Evolutionary conservation across 768 basidiomycete genomes (phyloP).

Genomic region (Megacollybia marginata): DNA sequence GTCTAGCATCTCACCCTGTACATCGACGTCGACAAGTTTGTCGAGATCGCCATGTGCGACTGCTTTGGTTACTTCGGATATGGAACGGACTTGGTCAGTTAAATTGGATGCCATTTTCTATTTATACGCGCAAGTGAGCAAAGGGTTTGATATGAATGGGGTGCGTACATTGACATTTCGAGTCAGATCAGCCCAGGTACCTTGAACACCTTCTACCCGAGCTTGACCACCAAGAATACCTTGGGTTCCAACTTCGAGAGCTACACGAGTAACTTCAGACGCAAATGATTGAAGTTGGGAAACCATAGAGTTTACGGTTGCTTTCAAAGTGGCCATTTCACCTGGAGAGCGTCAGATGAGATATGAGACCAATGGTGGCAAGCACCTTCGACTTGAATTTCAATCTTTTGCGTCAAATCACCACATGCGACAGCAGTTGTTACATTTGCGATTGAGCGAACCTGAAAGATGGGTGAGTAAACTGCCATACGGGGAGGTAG

Average conservation of each 20-base stretch:
- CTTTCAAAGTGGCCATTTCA: constrained; percentile 81
- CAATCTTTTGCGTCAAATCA: constrained; percentile 88
- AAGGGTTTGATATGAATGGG: neutral
- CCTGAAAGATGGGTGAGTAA: constrained; percentile 27
- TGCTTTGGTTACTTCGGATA: constrained; percentile 85
- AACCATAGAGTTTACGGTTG: constrained; percentile 92
- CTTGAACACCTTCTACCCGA: constrained; percentile 83
- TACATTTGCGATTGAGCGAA: constrained; percentile 77
- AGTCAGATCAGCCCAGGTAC: constrained; percentile 89
- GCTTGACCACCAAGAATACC: constrained; percentile 91
- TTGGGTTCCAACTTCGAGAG: constrained; percentile 84
- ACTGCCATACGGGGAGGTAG: neutral
- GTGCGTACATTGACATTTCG: constrained; percentile 77
- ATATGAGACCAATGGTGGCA: too few species aligned
- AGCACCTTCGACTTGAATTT: constrained; percentile 72
- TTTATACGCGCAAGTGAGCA: constrained; percentile 11
- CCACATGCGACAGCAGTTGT: constrained; percentile 89
- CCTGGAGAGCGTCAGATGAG: constrained; percentile 21
- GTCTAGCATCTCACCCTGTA: constrained; percentile 83
- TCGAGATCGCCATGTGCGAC: constrained; percentile 83
- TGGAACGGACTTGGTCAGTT: constrained; percentile 84
- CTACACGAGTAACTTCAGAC: constrained; percentile 69
- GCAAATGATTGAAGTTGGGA: constrained; percentile 85
- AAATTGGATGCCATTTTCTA: constrained; percentile 86
- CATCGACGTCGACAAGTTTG: constrained; percentile 84